Evolutionary conservation across 768 basidiomycete species (phyloP).

Genomic region (Lactarius hengduanensis): DNA sequence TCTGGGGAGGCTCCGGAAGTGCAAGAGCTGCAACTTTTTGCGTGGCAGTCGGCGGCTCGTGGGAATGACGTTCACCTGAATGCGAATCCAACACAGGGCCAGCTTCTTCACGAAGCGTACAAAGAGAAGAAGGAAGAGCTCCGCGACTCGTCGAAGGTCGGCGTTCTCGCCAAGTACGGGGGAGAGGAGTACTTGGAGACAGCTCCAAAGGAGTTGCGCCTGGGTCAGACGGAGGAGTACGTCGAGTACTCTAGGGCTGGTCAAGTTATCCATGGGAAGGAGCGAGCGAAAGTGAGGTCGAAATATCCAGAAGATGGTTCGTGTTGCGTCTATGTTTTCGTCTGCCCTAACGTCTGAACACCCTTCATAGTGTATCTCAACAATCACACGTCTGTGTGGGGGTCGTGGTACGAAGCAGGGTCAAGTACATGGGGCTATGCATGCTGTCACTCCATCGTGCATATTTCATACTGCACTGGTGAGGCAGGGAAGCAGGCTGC

Average conservation of each 20-base stretch:
- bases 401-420: constrained; percentile 83
- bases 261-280: constrained; percentile 86
- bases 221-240: constrained; percentile 95
- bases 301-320: constrained; percentile 97
- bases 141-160: constrained; percentile 83
- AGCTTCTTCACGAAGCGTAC: constrained; percentile 89
- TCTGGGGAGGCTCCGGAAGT: constrained; percentile 93
- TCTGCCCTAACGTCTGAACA: constrained; percentile 16
- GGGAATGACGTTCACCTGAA: constrained; percentile 96
- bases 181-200: constrained; percentile 89
- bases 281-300: constrained; percentile 80
- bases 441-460: constrained; percentile 87
- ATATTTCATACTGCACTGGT: constrained; percentile 91
- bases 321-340: constrained; percentile 34
- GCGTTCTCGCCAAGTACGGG: constrained; percentile 90
- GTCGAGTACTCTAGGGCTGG: constrained; percentile 96
- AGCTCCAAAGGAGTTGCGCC: constrained; percentile 88
- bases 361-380: constrained; percentile 68
- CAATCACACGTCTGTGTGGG: constrained; percentile 97
- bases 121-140: constrained; percentile 89
- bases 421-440: constrained; percentile 86
- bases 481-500: constrained; percentile 77
- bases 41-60: constrained; percentile 91
- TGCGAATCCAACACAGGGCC: constrained; percentile 94
- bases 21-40: constrained; percentile 91